Conservation (phyloP, 164 flowering plant genomes). For the Pachysandra terminalis region DNA sequence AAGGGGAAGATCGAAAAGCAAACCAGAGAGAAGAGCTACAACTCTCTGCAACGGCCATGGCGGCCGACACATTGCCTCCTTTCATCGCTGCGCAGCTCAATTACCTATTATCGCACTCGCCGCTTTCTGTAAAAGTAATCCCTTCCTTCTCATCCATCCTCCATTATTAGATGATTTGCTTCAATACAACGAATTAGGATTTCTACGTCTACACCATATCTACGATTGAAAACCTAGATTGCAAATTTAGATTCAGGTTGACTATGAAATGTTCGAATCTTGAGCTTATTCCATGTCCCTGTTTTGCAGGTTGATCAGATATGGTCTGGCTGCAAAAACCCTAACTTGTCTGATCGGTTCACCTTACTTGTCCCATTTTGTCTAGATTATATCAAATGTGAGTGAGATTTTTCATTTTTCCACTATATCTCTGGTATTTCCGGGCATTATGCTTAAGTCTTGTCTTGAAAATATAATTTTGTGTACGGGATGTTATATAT, state of each 20-base stretch:
- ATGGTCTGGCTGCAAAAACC: conserved; percentile 67
- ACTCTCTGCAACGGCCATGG: conserved; percentile 18
- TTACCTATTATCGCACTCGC: conserved; percentile 58
- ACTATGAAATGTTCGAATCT: not conserved
- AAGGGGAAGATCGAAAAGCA: not conserved
- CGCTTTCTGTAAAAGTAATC: conserved; percentile 57
- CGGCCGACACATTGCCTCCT: conserved; percentile 56
- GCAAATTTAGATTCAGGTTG: not conserved
- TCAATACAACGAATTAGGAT: conserved; percentile 1
- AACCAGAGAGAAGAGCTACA: not conserved
- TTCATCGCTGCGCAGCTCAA: conserved; percentile 70
- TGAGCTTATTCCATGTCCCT: not conserved
- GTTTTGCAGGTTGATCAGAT: conserved; percentile 57
- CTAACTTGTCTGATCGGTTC: conserved; percentile 56
- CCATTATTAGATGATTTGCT: not conserved
- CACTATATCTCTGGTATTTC: not conserved
- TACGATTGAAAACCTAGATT: conserved; percentile 6
- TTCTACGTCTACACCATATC: not conserved
- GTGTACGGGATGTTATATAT: conserved; percentile 80
- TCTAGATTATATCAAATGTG: conserved; percentile 65
- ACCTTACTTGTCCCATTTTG: conserved; percentile 71
- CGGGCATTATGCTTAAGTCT: too few relatives aligned
- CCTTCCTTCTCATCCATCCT: not conserved
- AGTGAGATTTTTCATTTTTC: conserved; percentile 14
- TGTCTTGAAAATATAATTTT: not conserved